Evolutionary conservation across 306 rosid species (phyloP), one percentile per base, ranked within the genome.

Genomic region (Trifolium fragiferum): DNA sequence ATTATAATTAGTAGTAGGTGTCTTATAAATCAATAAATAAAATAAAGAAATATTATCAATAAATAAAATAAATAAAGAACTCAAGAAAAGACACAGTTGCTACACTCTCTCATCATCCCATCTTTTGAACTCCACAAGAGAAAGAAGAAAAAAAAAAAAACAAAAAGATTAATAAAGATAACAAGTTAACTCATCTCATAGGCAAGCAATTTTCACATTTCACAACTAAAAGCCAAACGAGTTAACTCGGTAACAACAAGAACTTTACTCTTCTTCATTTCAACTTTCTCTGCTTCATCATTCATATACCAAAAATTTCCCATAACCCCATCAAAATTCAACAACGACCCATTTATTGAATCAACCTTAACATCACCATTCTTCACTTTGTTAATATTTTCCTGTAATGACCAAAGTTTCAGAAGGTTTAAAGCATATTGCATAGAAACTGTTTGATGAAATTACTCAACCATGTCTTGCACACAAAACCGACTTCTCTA

Each of bases 201-300:
- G 18, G 68, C 30, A 37, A 57, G 58, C 40, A 44, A 37, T 19
- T 69, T 55, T 68, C 38, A 44, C 12, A 32, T 10, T 4, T 21
- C 33, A 10, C 23, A 27, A 64, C 41, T 4, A 57, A 75, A 51
- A 21, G 44, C 8, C 11, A 3, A 78, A 41, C 78, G 76, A 79
- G 76, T 72, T 38, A 71, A 80, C 84, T 79, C 87, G n/a, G n/a
- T n/a, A 46, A 32, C 59, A 68, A 43, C 1, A 49, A 66, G 18
- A n/a, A 23, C 68, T 62, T 62, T 40, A 66, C 71, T 41, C 16
- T 54, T 55, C 65, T 79, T 33, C 76, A 51, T 40, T 50, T 27
- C 67, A 30, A 43, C 67, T 57, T 25, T 32, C 79, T 32, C 68
- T 33, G 15, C 20, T 51, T 32, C 62, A 40, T 25, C 63, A 7